These are phyloP conservation scores for Tylopilus rubrobrunneus DNA, from an alignment of 768 basidiomycete species.

Conservation along the genomic window DNA sequence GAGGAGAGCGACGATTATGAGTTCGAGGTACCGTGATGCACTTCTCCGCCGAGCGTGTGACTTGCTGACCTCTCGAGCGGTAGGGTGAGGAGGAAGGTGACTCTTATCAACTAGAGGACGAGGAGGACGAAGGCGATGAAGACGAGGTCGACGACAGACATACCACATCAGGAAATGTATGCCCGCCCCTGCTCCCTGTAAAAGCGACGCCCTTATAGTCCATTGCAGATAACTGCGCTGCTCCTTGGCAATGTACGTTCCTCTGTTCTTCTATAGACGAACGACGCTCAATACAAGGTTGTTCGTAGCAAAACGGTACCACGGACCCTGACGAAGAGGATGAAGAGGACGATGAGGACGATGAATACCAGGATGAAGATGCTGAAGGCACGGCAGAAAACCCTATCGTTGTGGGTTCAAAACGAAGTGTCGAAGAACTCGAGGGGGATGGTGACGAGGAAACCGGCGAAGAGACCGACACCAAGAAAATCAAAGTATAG, in stretches of 20 bases:
- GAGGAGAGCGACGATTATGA: constrained; percentile 31
- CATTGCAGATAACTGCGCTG: constrained; percentile 22
- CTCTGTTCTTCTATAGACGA: background rate
- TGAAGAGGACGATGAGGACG: constrained; percentile 21
- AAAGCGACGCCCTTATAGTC: constrained; percentile 1
- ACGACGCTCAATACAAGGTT: background rate
- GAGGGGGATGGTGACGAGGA: constrained; percentile 10
- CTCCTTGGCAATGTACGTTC: constrained; percentile 19
- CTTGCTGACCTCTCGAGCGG: background rate
- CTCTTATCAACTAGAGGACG: constrained; percentile 12
- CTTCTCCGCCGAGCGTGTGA: background rate
- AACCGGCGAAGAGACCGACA: constrained; percentile 1
- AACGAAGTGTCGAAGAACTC: constrained; percentile 26
- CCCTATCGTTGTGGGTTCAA: constrained; percentile 17
- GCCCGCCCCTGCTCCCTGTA: background rate
- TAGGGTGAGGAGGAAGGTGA: constrained; percentile 21
- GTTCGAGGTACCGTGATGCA: constrained; percentile 15
- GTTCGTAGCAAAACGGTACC: constrained; percentile 16
- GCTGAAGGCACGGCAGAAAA: constrained; percentile 10
- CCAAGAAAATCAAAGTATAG: constrained; percentile 29
- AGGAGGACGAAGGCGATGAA: constrained; percentile 9
- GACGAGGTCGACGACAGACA: constrained; percentile 1
- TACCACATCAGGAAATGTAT: constrained; percentile 9
- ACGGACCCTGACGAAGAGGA: background rate
- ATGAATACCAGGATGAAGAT: constrained; percentile 14